Percentiles rank a stretch among this genome's conserved stretches.
Conservation (phyloP, 805 yeast genomes). For the Saccharomycopsis capsularis region DNA sequence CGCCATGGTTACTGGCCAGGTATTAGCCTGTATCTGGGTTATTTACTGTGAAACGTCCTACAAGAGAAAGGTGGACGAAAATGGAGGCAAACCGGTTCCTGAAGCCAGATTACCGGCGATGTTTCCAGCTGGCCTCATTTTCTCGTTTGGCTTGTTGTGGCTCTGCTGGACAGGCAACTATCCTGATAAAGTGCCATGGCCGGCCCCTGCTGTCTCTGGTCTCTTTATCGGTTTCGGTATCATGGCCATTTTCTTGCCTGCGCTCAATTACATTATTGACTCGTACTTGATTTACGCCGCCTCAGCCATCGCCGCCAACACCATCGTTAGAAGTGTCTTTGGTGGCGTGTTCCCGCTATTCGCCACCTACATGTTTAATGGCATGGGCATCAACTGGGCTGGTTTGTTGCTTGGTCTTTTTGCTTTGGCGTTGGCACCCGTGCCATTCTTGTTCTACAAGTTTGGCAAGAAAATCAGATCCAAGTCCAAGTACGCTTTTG, state of each 20-base stretch:
- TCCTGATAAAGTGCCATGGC: slow-evolving; percentile 67
- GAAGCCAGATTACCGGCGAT: slow-evolving; percentile 75
- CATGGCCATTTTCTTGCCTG: slow-evolving; percentile 58
- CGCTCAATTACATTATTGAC: slow-evolving; percentile 68
- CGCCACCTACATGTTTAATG: slow-evolving; percentile 61
- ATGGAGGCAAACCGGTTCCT: slow-evolving; percentile 59
- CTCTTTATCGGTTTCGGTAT: slow-evolving; percentile 61
- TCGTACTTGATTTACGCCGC: slow-evolving; percentile 67
- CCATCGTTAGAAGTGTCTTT: slow-evolving; percentile 58
- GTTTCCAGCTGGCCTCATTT: slow-evolving; percentile 61
- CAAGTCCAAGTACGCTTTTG: slow-evolving; percentile 51
- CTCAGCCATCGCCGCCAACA: slow-evolving; percentile 69
- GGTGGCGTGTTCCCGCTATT: slow-evolving; percentile 72
- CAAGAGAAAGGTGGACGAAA: slow-evolving; percentile 38
- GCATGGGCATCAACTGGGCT: slow-evolving; percentile 73
- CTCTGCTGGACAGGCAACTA: slow-evolving; percentile 83
- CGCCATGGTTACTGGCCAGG: slow-evolving; percentile 63
- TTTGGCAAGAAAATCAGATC: slow-evolving; percentile 53
- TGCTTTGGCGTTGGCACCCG: slow-evolving; percentile 50
- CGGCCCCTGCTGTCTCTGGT: slow-evolving; percentile 67
- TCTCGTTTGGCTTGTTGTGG: slow-evolving; percentile 81
- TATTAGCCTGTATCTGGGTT: slow-evolving; percentile 50
- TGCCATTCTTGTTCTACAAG: slow-evolving; percentile 57
- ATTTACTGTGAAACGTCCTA: slow-evolving; percentile 48
- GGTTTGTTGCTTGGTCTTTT: slow-evolving; percentile 63